Percentiles rank a stretch among this genome's conserved stretches.
Conservation (phyloP, 306 rosid species). For the Acacia confusa region DNA sequence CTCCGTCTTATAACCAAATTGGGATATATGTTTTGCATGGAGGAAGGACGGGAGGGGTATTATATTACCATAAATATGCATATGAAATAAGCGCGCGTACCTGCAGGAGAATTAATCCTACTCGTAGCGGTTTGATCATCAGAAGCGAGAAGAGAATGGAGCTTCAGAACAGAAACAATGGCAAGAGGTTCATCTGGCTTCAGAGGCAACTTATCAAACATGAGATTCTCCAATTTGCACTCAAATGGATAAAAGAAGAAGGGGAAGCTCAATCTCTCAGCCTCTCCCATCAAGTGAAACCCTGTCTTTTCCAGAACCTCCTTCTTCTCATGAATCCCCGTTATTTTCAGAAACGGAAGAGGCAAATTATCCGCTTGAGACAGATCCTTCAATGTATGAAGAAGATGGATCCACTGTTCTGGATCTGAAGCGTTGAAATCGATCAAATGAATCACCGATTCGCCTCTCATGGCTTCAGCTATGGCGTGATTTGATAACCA, state of each 20-base stretch:
- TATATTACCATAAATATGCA: neutral
- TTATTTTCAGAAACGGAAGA: slow-evolving; percentile 52
- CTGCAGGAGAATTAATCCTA: neutral
- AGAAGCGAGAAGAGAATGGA: slow-evolving; percentile 61
- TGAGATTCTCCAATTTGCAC: slow-evolving; percentile 56
- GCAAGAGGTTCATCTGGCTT: slow-evolving; percentile 75
- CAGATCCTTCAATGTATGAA: slow-evolving; percentile 46
- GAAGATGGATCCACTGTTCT: slow-evolving; percentile 54
- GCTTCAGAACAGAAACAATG: slow-evolving; percentile 58
- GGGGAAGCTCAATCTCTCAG: slow-evolving; percentile 51
- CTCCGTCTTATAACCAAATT: too few species aligned
- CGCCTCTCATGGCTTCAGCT: slow-evolving; percentile 63
- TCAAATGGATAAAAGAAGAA: slow-evolving; percentile 55
- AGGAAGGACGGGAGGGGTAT: too few species aligned
- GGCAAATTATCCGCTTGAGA: slow-evolving; percentile 32
- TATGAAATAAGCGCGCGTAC: neutral
- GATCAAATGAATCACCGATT: slow-evolving; percentile 53
- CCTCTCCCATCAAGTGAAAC: slow-evolving; percentile 45
- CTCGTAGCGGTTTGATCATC: slow-evolving; percentile 30
- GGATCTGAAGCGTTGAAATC: slow-evolving; percentile 64
- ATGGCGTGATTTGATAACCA: slow-evolving; percentile 61
- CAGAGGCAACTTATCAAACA: slow-evolving; percentile 50
- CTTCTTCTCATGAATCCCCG: slow-evolving; percentile 58
- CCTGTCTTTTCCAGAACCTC: slow-evolving; percentile 61
- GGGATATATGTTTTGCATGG: too few species aligned